Base-by-base conservation (phyloP, 2,329 filamentous ascomycete genomes). In the Zymoseptoria brevis region DNA sequence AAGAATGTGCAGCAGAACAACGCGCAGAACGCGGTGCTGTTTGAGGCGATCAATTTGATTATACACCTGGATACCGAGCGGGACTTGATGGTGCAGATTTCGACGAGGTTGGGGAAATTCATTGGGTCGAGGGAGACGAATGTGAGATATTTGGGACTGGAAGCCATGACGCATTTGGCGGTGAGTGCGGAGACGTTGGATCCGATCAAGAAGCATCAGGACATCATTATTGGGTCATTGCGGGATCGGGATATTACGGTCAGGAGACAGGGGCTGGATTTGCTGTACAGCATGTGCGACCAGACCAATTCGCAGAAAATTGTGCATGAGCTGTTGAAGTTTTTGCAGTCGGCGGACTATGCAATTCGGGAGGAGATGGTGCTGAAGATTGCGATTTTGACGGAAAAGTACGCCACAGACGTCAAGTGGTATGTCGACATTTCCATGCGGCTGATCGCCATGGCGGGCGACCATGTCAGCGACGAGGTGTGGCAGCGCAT, bases 1-100 rank as follows among this genome's bases (percentile, higher is more conserved):
- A 99, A 97, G 77, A 99, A 99, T 69, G 94, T 99, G 16, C 94
- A 99, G 75, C 94, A 99, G 73, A 99, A 99, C 75, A 99, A 99
- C 72, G 94, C 94, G 0, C 94, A 97, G 71, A 99, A 99, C 71
- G 94, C 94, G 0, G 91, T 99, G 13, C 81, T 99, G 1, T 99
- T 99, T 70, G 94, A 99, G 78, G 95, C 94, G 22, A 99, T 99
- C 75, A 96, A 99, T 72, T 84, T 99, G 51, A 94, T 96, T 67
- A 99, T 99, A 66, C 94, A 99, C 72, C 83, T 99, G 22, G 94
- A 97, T 68, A 96, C 91, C 0, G 94, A 99, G 74, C 89, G 93
- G 66, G 88, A 87, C 21, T 80, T 99, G 56, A 96, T 99, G 91
- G 87, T 96, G 69, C 92, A 97, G 70, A 96, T 99, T 62, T 97